Percentiles rank a stretch among this genome's conserved stretches.
Conservation (phyloP, 2,329 filamentous ascomycete genomes). For the Fusarium avenaceum region DNA sequence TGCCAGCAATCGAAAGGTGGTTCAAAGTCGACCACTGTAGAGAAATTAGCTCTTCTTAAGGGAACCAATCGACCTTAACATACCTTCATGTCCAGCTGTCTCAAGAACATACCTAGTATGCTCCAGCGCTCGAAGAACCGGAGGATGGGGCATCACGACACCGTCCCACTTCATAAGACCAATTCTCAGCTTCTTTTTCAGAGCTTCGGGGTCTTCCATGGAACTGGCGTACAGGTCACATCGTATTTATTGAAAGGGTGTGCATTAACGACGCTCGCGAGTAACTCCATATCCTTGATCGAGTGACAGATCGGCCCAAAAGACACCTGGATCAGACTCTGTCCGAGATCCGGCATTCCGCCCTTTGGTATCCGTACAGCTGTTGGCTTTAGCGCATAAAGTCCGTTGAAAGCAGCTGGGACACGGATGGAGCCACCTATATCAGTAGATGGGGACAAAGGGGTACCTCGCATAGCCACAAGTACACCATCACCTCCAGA, state of each 20-base stretch:
- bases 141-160: constrained; percentile 23
- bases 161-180: constrained; percentile 25
- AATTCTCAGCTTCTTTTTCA: background rate
- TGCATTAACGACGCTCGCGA: constrained; percentile 5
- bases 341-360: constrained; percentile 25
- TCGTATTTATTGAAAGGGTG: constrained; percentile 13
- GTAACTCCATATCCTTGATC: constrained; percentile 18
- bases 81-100: constrained; percentile 17
- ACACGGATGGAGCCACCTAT: constrained; percentile 52
- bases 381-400: constrained; percentile 43
- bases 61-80: fast-evolving
- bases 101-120: background rate
- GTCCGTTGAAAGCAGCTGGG: constrained; percentile 51
- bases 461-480: constrained; percentile 52
- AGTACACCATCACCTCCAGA: constrained; percentile 66
- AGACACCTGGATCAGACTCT: constrained; percentile 60
- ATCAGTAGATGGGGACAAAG: constrained; percentile 52
- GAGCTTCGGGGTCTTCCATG: background rate
- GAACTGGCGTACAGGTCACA: background rate
- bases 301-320: constrained; percentile 45
- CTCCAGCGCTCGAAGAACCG: constrained; percentile 18
- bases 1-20: constrained; percentile 29
- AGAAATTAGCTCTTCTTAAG: background rate
- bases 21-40: constrained; percentile 20
- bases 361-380: constrained; percentile 34